These are phyloP conservation scores for Salix arbutifolia DNA, from an alignment of 345 rosid genomes.

Conservation along the genomic window DNA sequence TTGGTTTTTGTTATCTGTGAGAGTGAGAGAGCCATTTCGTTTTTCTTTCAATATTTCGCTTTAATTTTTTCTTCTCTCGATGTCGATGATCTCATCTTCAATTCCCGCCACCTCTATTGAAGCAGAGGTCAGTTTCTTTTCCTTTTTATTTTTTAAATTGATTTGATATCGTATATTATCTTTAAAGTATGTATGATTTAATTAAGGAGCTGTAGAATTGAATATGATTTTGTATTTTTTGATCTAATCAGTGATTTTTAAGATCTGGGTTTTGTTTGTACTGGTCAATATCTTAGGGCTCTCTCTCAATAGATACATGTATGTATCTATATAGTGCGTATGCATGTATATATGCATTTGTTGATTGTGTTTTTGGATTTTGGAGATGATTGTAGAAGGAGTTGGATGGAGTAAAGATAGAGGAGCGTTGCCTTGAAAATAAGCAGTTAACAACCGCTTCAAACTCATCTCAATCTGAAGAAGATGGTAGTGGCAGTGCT, in stretches of 20 bases:
- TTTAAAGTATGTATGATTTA: constrained; percentile 25
- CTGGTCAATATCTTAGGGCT: constrained; percentile 23
- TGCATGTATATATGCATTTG: neutral
- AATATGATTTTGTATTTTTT: constrained; percentile 7
- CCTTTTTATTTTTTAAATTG: neutral
- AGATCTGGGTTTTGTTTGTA: constrained; percentile 51
- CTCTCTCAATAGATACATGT: neutral
- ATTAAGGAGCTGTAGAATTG: constrained; percentile 32
- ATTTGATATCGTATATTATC: neutral
- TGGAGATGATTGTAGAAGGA: constrained; percentile 42
- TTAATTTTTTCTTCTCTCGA: neutral
- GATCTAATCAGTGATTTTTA: constrained; percentile 30
- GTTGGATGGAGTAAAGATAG: constrained; percentile 50
- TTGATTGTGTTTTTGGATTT: constrained; percentile 38
- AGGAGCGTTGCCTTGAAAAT: constrained; percentile 77
- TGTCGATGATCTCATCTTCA: constrained; percentile 44
- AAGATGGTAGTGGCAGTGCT: constrained; percentile 58
- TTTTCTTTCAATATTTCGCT: neutral
- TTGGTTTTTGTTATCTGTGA: constrained; percentile 16
- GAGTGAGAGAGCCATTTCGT: constrained; percentile 15
- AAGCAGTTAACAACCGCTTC: constrained; percentile 75
- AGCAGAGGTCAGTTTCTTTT: constrained; percentile 39
- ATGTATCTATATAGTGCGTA: neutral
- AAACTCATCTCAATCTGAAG: constrained; percentile 69
- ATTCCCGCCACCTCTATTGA: constrained; percentile 53